Evolutionary conservation across 176 grass and related monocot genomes (phyloP).

Genomic region (Musa troglodytarum): DNA sequence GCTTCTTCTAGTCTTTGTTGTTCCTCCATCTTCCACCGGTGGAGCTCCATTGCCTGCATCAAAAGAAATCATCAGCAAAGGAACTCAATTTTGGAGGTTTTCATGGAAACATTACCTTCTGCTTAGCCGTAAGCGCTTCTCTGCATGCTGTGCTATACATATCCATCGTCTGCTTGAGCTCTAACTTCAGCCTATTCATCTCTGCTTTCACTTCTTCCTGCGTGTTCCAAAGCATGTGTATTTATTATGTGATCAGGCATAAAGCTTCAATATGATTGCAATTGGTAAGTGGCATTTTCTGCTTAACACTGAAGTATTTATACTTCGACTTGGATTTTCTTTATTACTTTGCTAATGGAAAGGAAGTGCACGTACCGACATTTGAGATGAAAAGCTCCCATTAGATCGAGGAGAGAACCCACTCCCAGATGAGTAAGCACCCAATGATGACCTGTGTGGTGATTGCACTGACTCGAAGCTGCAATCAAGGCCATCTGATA

Average conservation of each 20-base stretch:
- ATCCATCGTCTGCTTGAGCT: constrained; percentile 3
- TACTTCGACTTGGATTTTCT: no score
- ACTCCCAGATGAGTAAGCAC: background rate
- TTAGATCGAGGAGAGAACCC: background rate
- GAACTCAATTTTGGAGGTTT: background rate
- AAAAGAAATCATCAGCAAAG: background rate
- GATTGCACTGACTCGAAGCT: constrained; percentile 20
- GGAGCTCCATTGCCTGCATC: background rate
- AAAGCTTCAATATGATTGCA: no score
- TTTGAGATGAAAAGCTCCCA: background rate
- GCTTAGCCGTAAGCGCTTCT: background rate
- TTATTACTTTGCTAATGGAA: background rate
- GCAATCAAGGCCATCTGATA: constrained; percentile 6
- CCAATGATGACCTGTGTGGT: background rate
- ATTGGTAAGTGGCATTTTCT: no score
- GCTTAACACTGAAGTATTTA: no score
- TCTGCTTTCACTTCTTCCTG: background rate
- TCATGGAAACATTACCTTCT: background rate
- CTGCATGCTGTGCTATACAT: background rate
- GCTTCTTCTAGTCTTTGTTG: background rate
- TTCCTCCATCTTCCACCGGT: background rate
- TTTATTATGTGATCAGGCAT: no score
- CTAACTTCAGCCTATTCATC: background rate
- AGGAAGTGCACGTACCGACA: background rate
- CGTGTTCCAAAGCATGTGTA: background rate